Conservation (phyloP, 2,329 filamentous ascomycete species). For the Gaeumannomyces sp. region DNA sequence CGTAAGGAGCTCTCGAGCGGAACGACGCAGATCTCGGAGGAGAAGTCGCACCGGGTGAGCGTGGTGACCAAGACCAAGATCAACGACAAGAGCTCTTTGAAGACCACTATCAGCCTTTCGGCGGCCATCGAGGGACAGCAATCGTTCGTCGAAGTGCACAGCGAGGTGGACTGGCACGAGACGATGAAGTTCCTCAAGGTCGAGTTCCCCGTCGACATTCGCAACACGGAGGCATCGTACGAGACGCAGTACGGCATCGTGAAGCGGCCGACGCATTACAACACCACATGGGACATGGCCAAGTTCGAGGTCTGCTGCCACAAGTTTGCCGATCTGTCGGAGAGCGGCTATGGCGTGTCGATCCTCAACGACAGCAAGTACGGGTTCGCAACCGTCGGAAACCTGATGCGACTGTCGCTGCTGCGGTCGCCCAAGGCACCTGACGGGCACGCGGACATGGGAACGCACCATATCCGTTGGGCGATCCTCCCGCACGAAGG, state of each 20-base stretch:
- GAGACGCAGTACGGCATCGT: constrained; percentile 92
- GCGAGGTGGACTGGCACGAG: constrained; percentile 94
- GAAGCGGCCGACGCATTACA: constrained; percentile 90
- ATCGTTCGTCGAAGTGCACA: constrained; percentile 69
- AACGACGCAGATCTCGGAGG: constrained; percentile 64
- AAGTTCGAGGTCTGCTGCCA: constrained; percentile 75
- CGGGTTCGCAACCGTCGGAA: constrained; percentile 61
- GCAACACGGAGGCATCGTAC: constrained; percentile 88
- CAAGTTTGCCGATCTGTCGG: constrained; percentile 66
- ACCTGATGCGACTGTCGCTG: constrained; percentile 60
- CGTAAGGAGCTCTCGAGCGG: constrained; percentile 67
- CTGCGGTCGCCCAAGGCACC: constrained; percentile 62
- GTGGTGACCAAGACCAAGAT: constrained; percentile 81
- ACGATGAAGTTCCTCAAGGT: constrained; percentile 98
- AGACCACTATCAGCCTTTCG: constrained; percentile 75
- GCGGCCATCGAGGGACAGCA: constrained; percentile 59
- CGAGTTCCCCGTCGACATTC: constrained; percentile 89
- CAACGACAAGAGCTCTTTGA: constrained; percentile 78
- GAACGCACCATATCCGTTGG: constrained; percentile 57
- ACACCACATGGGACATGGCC: constrained; percentile 82
- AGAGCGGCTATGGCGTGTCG: constrained; percentile 62
- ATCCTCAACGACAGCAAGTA: constrained; percentile 67
- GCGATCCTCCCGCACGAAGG: constrained; percentile 60
- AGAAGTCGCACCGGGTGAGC: constrained; percentile 69
- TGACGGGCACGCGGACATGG: constrained; percentile 65